Evolutionary conservation across 352 stramenopile genomes (phyloP).

Genomic region (Pythium coloratum): DNA sequence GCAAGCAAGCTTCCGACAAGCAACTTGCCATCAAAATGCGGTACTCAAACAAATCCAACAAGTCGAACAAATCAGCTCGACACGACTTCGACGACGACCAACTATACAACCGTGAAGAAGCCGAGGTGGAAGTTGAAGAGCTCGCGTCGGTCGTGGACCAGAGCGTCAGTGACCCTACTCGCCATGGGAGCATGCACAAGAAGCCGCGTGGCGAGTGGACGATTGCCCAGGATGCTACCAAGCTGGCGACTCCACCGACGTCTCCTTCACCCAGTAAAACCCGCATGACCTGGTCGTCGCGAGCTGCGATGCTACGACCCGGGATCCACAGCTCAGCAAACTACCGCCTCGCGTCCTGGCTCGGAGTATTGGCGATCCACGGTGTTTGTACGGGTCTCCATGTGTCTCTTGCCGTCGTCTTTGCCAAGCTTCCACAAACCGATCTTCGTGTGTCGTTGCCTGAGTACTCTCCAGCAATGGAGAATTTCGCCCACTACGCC

Average conservation of each 20-base stretch:
- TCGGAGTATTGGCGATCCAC: constrained; percentile 14
- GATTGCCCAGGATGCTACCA: neutral
- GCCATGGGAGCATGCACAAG: neutral
- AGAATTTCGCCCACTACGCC: constrained; percentile 1
- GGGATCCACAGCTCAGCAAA: constrained; percentile 1
- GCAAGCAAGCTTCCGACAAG: constrained; percentile 24
- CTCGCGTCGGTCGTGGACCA: constrained; percentile 5
- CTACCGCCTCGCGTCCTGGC: constrained; percentile 16
- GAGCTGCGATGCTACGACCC: neutral
- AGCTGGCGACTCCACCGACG: neutral
- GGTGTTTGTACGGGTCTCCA: constrained; percentile 6
- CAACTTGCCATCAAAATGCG: constrained; percentile 30
- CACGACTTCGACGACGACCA: constrained; percentile 19
- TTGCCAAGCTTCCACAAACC: constrained; percentile 7
- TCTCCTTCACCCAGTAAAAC: constrained; percentile 24
- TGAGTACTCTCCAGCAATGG: constrained; percentile 8
- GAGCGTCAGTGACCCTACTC: neutral
- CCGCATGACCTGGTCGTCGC: neutral
- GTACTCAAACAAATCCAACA: constrained; percentile 39
- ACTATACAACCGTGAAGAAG: constrained; percentile 10
- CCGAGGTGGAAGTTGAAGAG: constrained; percentile 24
- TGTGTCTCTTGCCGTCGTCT: constrained; percentile 3
- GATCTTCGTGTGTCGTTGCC: constrained; percentile 12
- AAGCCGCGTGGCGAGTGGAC: constrained; percentile 4
- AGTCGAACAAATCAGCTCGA: constrained; percentile 19